Percentiles rank a stretch among this genome's conserved stretches.
Evolutionary conservation across 2,329 filamentous ascomycete species (phyloP).

Genomic region (Neodidymelliopsis sp.): DNA sequence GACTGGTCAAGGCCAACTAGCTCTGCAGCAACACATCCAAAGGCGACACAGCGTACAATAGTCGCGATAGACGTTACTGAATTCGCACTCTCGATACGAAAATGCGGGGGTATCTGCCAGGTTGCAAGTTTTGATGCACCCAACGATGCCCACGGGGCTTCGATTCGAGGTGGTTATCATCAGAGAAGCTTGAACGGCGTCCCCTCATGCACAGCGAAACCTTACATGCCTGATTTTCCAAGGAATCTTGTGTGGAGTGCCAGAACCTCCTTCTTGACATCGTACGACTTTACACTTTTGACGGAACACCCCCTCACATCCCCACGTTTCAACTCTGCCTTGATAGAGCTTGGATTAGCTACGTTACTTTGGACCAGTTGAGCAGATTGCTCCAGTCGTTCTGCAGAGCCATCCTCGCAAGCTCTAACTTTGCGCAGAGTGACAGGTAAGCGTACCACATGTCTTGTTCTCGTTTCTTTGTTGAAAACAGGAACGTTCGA

Average conservation of each 20-base stretch:
- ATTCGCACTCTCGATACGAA: too few relatives aligned
- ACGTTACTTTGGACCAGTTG: neutral
- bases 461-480: conserved; percentile 8
- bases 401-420: neutral
- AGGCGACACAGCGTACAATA: neutral
- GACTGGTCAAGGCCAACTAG: neutral
- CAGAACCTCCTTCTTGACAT: neutral
- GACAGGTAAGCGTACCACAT: conserved; percentile 6
- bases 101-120: too few relatives aligned
- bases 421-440: neutral
- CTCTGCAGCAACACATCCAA: neutral
- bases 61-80: neutral
- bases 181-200: neutral
- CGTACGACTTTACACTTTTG: neutral
- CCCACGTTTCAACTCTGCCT: neutral
- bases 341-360: neutral
- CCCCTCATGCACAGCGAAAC: neutral
- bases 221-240: neutral
- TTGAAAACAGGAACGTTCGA: neutral
- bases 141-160: neutral
- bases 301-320: neutral
- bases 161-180: neutral
- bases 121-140: neutral
- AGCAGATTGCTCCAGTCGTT: too few relatives aligned
- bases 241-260: neutral